Evolutionary conservation across 129 eudicot species (phyloP).

Genomic region (Smallanthus sonchifolius): DNA sequence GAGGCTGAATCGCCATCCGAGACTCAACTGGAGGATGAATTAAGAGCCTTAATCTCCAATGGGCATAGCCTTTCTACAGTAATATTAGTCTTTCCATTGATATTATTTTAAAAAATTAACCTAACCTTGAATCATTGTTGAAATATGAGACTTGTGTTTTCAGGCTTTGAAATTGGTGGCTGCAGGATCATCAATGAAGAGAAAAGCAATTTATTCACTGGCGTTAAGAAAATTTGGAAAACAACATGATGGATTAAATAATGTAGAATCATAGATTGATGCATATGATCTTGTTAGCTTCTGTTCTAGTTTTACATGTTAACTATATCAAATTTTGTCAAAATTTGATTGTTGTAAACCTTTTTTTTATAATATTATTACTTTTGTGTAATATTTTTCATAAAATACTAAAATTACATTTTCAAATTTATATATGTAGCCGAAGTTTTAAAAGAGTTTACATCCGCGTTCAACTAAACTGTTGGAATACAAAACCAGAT

Average conservation of each 20-base stretch:
- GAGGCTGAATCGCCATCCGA: constrained; percentile 55
- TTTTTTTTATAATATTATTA: too few relatives aligned
- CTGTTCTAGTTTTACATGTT: not conserved
- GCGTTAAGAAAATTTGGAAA: constrained; percentile 80
- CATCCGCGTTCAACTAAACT: too few relatives aligned
- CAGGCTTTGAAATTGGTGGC: constrained; percentile 97
- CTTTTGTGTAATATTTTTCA: too few relatives aligned
- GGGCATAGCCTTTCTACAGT: constrained; percentile 90
- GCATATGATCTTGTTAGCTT: constrained; percentile 11
- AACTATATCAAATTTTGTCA: too few relatives aligned
- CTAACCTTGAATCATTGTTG: not conserved
- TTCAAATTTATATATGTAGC: too few relatives aligned
- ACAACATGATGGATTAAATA: constrained; percentile 38
- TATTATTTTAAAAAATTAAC: not conserved
- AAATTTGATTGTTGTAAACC: too few relatives aligned
- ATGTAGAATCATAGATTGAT: constrained; percentile 17
- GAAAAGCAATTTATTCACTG: constrained; percentile 68
- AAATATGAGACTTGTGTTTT: not conserved
- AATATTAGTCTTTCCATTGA: not conserved
- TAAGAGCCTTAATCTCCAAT: constrained; percentile 54
- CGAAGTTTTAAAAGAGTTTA: too few relatives aligned
- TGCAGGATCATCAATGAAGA: constrained; percentile 56
- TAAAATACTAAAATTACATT: too few relatives aligned
- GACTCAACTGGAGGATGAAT: constrained; percentile 63
- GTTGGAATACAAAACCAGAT: too few relatives aligned